A percentile compares a stretch with the other conserved stretches of the same genome.
phyloP scores from a whole-genome alignment of 768 basidiomycete species.

The Asterophora parasitica region DNA sequence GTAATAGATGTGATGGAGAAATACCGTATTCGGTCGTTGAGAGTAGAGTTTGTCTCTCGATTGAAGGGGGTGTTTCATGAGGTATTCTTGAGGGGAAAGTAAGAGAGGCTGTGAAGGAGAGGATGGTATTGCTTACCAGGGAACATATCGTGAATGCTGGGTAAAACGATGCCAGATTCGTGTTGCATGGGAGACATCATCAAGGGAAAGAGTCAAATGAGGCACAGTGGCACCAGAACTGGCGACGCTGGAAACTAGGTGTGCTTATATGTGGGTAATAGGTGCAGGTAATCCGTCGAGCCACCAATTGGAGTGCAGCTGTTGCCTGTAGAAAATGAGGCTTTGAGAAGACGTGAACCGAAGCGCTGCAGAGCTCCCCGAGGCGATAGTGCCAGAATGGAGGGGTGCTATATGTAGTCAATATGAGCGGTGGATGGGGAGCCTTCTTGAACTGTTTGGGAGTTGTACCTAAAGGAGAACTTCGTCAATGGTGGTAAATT shows the following conservation, averaged over 20 bases:
- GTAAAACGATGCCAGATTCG: slow-evolving; percentile 28
- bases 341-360: slow-evolving; percentile 2
- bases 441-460: slow-evolving; percentile 17
- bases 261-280: slow-evolving; percentile 1
- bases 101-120: neutral
- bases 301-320: neutral
- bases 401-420: slow-evolving; percentile 6
- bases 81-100: slow-evolving; percentile 7
- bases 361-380: slow-evolving; percentile 7
- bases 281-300: neutral
- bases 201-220: neutral
- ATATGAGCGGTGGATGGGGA: slow-evolving; percentile 8
- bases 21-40: slow-evolving; percentile 1
- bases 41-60: neutral
- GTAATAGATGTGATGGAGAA: neutral
- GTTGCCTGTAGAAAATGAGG: neutral
- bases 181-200: slow-evolving; percentile 7
- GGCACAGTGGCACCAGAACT: too few species aligned
- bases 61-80: slow-evolving; percentile 12
- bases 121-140: slow-evolving; percentile 33
- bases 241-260: neutral
- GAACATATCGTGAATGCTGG: slow-evolving; percentile 53
- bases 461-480: slow-evolving; percentile 15
- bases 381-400: slow-evolving; percentile 14
- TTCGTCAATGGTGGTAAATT: slow-evolving; percentile 11